A percentile compares a stretch with the other conserved stretches of the same genome.
phyloP scores from a whole-genome alignment of 306 rosid species.

The Cicer pinnatifidum region DNA sequence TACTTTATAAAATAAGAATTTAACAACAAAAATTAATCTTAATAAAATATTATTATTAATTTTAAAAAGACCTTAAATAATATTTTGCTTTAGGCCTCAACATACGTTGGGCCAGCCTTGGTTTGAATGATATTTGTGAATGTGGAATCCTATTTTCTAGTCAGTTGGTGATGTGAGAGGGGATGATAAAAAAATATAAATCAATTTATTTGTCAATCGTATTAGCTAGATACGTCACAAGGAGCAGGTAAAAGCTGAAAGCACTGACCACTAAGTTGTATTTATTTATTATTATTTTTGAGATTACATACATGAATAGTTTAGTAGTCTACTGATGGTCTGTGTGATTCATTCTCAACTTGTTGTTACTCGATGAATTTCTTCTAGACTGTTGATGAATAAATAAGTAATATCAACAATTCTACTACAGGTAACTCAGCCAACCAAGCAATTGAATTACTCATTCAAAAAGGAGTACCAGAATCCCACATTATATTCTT shows the following conservation, averaged over 20 bases:
- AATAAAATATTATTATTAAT: too few relatives aligned
- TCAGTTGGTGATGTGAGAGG: conserved; percentile 14
- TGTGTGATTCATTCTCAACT: conserved; percentile 16
- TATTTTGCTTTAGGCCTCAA: too few relatives aligned
- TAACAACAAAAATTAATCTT: too few relatives aligned
- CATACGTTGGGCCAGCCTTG: neutral
- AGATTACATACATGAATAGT: neutral
- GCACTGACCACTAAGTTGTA: neutral
- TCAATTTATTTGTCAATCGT: conserved; percentile 18
- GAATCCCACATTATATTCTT: conserved; percentile 90
- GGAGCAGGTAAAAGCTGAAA: conserved; percentile 31
- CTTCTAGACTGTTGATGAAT: conserved; percentile 37
- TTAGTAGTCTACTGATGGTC: neutral
- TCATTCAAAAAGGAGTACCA: conserved; percentile 93
- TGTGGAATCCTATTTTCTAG: conserved; percentile 16
- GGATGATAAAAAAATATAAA: neutral
- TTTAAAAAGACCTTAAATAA: too few relatives aligned
- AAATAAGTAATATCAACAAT: conserved; percentile 36
- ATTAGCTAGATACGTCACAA: neutral
- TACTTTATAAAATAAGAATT: too few relatives aligned
- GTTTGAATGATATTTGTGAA: conserved; percentile 16
- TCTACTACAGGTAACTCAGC: conserved; percentile 84
- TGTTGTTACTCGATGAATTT: neutral
- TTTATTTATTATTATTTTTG: neutral
- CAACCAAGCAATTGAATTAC: conserved; percentile 92